These are phyloP conservation scores for Austroboletus novae-zelandiae DNA, from an alignment of 1,284 basidiomycete genomes.

Conservation along the genomic window DNA sequence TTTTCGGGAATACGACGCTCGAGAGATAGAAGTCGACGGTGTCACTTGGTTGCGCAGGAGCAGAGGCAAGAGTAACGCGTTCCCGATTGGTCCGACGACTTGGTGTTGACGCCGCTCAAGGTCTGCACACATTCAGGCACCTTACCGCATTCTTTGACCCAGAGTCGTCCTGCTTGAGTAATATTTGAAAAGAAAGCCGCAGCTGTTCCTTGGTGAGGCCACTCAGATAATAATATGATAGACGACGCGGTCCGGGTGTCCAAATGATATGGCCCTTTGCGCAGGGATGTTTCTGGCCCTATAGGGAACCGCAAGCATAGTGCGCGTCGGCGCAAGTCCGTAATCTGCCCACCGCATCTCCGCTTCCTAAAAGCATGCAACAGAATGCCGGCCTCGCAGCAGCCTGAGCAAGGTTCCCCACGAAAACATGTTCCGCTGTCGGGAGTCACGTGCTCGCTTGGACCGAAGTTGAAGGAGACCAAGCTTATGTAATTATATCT, in stretches of 20 bases:
- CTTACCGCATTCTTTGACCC: slow-evolving; percentile 30
- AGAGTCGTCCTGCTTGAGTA: slow-evolving; percentile 46
- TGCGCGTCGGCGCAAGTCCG: slow-evolving; percentile 43
- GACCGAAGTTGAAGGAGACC: slow-evolving; percentile 22
- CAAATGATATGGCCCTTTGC: slow-evolving; percentile 44
- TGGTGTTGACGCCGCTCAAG: slow-evolving; percentile 40
- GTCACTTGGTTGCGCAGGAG: slow-evolving; percentile 42
- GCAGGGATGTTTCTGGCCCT: slow-evolving; percentile 53
- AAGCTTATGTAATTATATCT: too few species aligned
- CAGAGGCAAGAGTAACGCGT: slow-evolving; percentile 30
- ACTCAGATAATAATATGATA: too few species aligned
- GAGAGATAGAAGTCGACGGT: slow-evolving; percentile 27
- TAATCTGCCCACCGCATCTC: slow-evolving; percentile 54
- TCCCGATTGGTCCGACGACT: slow-evolving; percentile 39
- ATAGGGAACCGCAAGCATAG: slow-evolving; percentile 53
- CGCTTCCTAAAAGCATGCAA: slow-evolving; percentile 39
- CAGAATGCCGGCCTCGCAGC: slow-evolving; percentile 46
- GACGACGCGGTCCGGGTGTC: too few species aligned
- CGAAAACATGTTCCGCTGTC: slow-evolving; percentile 17
- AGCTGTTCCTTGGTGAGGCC: slow-evolving; percentile 44
- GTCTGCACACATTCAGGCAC: slow-evolving; percentile 33
- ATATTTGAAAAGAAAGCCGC: slow-evolving; percentile 36
- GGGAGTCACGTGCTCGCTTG: not conserved
- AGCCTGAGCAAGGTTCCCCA: slow-evolving; percentile 42
- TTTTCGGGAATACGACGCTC: too few species aligned